Base-by-base conservation (phyloP, 2,329 filamentous ascomycete genomes). In the Aphanocladium album region DNA sequence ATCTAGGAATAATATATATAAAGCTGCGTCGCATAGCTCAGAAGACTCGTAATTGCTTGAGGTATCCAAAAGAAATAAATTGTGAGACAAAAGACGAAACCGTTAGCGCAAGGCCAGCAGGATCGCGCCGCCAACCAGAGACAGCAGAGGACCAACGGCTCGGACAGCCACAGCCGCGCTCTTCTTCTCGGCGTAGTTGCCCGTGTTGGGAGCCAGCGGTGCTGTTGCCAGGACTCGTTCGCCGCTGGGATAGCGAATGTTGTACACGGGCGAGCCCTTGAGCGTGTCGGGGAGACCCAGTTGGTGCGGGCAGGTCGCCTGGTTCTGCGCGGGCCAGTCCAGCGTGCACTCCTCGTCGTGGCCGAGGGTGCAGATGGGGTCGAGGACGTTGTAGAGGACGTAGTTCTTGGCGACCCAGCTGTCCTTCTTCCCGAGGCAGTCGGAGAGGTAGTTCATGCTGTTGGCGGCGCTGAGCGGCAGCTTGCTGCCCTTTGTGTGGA, bases 381-480 rank as follows among this genome's bases (percentile, higher is more conserved):
- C 82, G 60, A 74, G 69, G 50, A 83, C 80, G 67, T 85, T 84
- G 69, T 77, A 82, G 16, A 82, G 68, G 1, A 74, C 72, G 66
- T 79, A 75, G 68, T 84, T 79, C 4, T 76, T 61, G 23, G 72
- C 78, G 12, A 83, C 78, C 79, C 79, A 84, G 64, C 73, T 78
- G 60, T 68, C 64, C 4, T 62, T 58, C 7, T 71, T 63, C 35
- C 71, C 66, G 41, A 80, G 70, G 63, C 80, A 83, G 64, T 71
- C 76, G 12, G 71, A 71, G n/a, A 83, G 68, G 59, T 76, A 83
- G 67, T 83, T 80, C 75, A 82, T 81, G 73, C 76, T 79, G 69
- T 82, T 83, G 61, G 79, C 68, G 0, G 80, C 81, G 67, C 76
- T 75, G 60, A 80, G 72, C 0, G 77, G 75, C 21, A 80, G 65